Evolutionary conservation across 2,329 filamentous ascomycete species (phyloP).

Genomic region (Aspergillus thermomutatus): DNA sequence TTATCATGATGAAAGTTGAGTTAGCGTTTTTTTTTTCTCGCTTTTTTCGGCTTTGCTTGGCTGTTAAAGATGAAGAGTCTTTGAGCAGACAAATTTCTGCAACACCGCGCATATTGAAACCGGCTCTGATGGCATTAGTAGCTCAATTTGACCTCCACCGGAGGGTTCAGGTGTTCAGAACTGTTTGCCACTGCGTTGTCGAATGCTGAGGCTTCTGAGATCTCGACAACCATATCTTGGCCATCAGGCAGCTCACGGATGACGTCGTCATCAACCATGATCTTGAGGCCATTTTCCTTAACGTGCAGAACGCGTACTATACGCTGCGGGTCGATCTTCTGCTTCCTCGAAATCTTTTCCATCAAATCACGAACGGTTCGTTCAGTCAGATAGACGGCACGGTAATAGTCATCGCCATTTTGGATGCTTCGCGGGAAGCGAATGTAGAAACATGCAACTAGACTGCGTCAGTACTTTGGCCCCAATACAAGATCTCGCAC

Average conservation of each 20-base stretch:
- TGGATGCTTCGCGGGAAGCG: slow-evolving; percentile 54
- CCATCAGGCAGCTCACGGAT: slow-evolving; percentile 80
- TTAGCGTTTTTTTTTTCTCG: not conserved
- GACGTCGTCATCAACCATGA: slow-evolving; percentile 88
- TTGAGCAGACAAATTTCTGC: not conserved
- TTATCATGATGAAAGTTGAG: not conserved
- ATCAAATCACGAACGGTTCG: slow-evolving; percentile 74
- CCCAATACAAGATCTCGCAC: not conserved
- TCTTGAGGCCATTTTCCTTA: slow-evolving; percentile 70
- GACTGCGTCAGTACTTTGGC: slow-evolving; percentile 28
- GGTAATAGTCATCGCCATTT: slow-evolving; percentile 62
- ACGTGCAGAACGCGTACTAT: slow-evolving; percentile 70
- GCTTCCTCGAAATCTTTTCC: slow-evolving; percentile 71
- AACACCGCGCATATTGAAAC: not conserved
- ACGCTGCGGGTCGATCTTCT: slow-evolving; percentile 69
- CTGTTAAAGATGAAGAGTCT: not conserved
- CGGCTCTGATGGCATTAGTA: slow-evolving; percentile 42
- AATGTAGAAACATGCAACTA: slow-evolving; percentile 85
- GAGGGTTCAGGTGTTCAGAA: slow-evolving; percentile 14
- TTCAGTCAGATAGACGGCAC: slow-evolving; percentile 79
- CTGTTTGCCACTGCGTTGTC: slow-evolving; percentile 24
- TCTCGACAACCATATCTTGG: slow-evolving; percentile 77
- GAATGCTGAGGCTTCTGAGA: slow-evolving; percentile 57
- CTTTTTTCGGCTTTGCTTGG: not conserved
- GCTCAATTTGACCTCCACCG: slow-evolving; percentile 53